Base-by-base conservation (phyloP, 306 rosid genomes). In the Cucumis cinereus region DNA sequence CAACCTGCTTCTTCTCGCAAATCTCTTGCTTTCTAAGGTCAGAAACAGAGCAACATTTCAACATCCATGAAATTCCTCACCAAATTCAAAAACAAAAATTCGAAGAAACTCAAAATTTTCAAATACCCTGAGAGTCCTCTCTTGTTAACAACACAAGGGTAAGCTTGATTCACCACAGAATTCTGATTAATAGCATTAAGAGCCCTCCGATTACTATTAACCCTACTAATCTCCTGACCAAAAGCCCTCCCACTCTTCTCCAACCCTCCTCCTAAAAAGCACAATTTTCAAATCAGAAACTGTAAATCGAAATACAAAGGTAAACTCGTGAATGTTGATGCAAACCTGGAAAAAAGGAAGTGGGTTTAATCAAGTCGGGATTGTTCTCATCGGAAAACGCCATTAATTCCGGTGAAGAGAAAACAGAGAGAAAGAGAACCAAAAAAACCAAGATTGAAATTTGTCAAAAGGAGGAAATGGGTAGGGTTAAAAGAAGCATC, bases 101-200 rank as follows among this genome's bases (percentile, higher is more conserved):
- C 1, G 20, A 64, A 36, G 13, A 47, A 79, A 55, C 24, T 70
- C 8, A 47, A 40, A 20, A 24, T 4, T 2, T 8, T 35, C 5
- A 0, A 17, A 23, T 92, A 92, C 99, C 83, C 94, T 52, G 91
- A 15, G 63, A 89, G 78, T 4, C 78, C 83, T 80, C 99, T 90
- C 86, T 94, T 94, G 88, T 89, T 90, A 80, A 94, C 89, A 57
- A 91, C 95, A 76, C 96, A 89, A 35, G 96, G 94, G 78, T 90
- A 88, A 13, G 83, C 79, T 79, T 90, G 85, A 53, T 83, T 84
- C 75, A 81, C 88, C 58, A 78, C 85, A 80, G 90, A 77, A 82
- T 63, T 86, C 82, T 85, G 93, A 73, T 89, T 89, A 74, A 89
- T 89, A 8, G 77, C 89, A 47, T 91, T 82, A 28, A 94, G 84